These are phyloP conservation scores for Ustilago nuda DNA, from an alignment of 1,284 basidiomycete genomes.

Conservation along the genomic window DNA sequence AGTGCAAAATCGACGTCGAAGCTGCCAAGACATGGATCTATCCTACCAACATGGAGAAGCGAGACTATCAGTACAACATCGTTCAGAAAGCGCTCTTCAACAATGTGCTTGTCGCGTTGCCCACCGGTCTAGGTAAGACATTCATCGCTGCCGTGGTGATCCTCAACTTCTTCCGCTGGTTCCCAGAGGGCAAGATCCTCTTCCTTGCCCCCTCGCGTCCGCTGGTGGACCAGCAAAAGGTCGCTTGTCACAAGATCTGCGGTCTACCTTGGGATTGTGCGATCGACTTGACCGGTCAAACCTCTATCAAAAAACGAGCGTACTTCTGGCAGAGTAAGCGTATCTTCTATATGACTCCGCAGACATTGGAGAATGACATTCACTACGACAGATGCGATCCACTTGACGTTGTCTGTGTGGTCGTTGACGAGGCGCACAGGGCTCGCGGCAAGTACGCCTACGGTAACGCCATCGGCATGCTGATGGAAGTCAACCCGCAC, in stretches of 20 bases:
- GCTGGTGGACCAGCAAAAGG: constrained; percentile 85
- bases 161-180: constrained; percentile 71
- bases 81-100: constrained; percentile 86
- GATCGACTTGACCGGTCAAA: constrained; percentile 83
- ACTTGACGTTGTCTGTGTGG: constrained; percentile 81
- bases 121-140: constrained; percentile 97
- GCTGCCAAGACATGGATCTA: constrained; percentile 90
- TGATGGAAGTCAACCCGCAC: constrained; percentile 93
- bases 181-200: constrained; percentile 73
- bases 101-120: constrained; percentile 92
- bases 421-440: constrained; percentile 94
- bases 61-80: constrained; percentile 96
- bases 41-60: constrained; percentile 86
- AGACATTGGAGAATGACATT: constrained; percentile 92
- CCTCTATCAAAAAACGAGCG: constrained; percentile 42
- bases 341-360: constrained; percentile 98
- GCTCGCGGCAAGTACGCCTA: constrained; percentile 95
- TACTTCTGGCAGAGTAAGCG: constrained; percentile 82
- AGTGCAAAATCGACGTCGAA: constrained; percentile 76
- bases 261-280: constrained; percentile 91
- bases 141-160: constrained; percentile 98
- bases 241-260: constrained; percentile 92
- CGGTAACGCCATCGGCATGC: constrained; percentile 84
- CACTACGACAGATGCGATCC: constrained; percentile 80
- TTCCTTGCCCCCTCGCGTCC: constrained; percentile 97